These are phyloP conservation scores for Plantago elongata DNA, from an alignment of 257 asterid species.

Conservation along the genomic window DNA sequence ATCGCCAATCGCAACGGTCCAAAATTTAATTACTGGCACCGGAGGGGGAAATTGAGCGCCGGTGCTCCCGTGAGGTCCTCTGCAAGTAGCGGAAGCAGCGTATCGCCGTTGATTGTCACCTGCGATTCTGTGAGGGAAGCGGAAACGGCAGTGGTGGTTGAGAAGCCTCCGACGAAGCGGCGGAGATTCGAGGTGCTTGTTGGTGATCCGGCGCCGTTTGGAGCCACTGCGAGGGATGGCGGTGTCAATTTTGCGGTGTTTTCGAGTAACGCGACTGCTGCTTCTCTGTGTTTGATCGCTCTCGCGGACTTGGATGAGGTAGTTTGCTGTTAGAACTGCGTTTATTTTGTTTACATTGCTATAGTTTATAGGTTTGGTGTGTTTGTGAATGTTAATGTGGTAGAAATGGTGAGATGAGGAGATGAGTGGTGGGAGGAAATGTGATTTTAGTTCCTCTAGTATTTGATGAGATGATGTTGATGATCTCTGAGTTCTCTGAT, in stretches of 20 bases:
- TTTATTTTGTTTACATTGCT: background rate
- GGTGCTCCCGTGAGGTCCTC: slow-evolving; percentile 19
- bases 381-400: background rate
- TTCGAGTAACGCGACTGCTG: slow-evolving; percentile 69
- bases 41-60: slow-evolving; percentile 17
- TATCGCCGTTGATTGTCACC: slow-evolving; percentile 15
- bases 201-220: slow-evolving; percentile 83
- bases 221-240: slow-evolving; percentile 75
- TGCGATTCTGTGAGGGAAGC: slow-evolving; percentile 28
- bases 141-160: slow-evolving; percentile 62
- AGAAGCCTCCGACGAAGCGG: slow-evolving; percentile 38
- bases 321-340: background rate
- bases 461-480: no score
- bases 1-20: slow-evolving; percentile 14
- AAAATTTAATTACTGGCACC: slow-evolving; percentile 24
- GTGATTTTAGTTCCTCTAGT: no score
- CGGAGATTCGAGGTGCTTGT: slow-evolving; percentile 52
- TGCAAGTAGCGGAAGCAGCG: slow-evolving; percentile 4
- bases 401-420: no score
- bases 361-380: background rate
- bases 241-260: slow-evolving; percentile 77
- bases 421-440: no score
- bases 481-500: background rate
- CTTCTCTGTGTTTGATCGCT: slow-evolving; percentile 67
- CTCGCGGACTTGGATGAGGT: slow-evolving; percentile 66